Conservation (phyloP, 2,329 filamentous ascomycete genomes). For the Fusarium piperis region DNA sequence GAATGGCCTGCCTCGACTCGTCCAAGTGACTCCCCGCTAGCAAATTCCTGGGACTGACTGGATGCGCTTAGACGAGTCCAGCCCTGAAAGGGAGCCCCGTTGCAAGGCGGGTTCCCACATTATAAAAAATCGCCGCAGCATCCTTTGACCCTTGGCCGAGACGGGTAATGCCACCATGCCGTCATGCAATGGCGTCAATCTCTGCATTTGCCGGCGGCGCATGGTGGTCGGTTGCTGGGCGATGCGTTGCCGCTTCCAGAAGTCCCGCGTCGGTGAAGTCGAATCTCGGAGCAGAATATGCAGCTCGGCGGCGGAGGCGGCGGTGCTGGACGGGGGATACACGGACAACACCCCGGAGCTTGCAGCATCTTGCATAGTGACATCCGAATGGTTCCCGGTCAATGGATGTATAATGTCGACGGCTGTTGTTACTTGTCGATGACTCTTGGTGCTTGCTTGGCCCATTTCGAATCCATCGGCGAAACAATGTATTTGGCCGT, state of each 20-base stretch:
- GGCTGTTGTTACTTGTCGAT: neutral
- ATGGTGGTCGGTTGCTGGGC: slow-evolving; percentile 1
- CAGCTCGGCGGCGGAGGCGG: slow-evolving; percentile 27
- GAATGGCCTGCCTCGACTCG: slow-evolving; percentile 19
- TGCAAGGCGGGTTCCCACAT: slow-evolving; percentile 9
- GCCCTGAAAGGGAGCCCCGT: slow-evolving; percentile 29
- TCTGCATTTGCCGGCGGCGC: slow-evolving; percentile 24
- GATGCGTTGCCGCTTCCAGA: slow-evolving; percentile 38
- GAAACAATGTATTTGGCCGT: neutral
- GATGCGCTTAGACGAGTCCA: slow-evolving; percentile 12
- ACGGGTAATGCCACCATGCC: slow-evolving; percentile 41
- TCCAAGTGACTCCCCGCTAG: slow-evolving; percentile 23
- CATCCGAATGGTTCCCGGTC: neutral
- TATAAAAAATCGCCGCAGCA: slow-evolving; percentile 7
- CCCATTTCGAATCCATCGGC: neutral
- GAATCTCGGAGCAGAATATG: slow-evolving; percentile 16
- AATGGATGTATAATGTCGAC: neutral
- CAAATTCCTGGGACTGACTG: slow-evolving; percentile 6
- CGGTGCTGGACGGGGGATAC: slow-evolving; percentile 18
- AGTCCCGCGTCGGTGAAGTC: slow-evolving; percentile 37
- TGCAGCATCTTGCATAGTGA: slow-evolving; percentile 2
- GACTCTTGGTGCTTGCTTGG: neutral
- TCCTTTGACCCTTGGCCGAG: slow-evolving; percentile 30
- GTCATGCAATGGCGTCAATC: slow-evolving; percentile 43
- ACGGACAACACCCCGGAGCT: slow-evolving; percentile 1